phyloP scores from a whole-genome alignment of 2,329 filamentous ascomycete species.

The Botrytis elliptica region DNA sequence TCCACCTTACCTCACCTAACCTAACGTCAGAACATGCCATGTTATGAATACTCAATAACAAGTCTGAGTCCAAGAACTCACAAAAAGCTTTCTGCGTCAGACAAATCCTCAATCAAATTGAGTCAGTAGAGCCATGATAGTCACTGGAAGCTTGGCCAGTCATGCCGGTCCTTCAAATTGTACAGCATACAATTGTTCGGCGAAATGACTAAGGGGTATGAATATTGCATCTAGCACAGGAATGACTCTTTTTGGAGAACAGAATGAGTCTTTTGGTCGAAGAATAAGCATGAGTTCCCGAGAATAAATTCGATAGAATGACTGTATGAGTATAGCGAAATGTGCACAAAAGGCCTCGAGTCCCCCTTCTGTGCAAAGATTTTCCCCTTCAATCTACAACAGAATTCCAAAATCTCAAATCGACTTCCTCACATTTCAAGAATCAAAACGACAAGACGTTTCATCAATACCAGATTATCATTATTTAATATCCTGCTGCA shows the following conservation, averaged over 20 bases:
- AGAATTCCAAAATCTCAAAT: not conserved
- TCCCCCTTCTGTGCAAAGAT: not conserved
- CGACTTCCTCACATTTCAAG: not conserved
- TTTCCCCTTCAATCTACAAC: not conserved
- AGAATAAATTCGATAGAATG: not conserved
- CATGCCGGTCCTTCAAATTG: not conserved
- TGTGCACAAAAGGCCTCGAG: not conserved
- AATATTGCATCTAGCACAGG: not conserved
- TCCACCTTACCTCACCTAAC: too few species aligned
- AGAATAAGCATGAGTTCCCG: not conserved
- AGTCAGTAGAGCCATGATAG: too few species aligned
- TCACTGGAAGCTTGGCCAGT: not conserved
- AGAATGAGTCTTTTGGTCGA: fast-evolving
- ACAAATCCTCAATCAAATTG: too few species aligned
- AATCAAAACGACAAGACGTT: not conserved
- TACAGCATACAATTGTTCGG: fast-evolving
- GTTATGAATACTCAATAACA: not conserved
- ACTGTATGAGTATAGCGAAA: not conserved
- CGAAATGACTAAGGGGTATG: not conserved
- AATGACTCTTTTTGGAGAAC: not conserved
- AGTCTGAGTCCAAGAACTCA: not conserved
- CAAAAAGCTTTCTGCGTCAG: too few species aligned
- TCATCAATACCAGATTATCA: too few species aligned
- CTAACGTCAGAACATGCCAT: not conserved
- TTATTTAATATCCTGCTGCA: too few species aligned